Evolutionary conservation across 306 rosid species (phyloP), one percentile per base, ranked within the genome.

Genomic region (Fragaria nilgerrensis): DNA sequence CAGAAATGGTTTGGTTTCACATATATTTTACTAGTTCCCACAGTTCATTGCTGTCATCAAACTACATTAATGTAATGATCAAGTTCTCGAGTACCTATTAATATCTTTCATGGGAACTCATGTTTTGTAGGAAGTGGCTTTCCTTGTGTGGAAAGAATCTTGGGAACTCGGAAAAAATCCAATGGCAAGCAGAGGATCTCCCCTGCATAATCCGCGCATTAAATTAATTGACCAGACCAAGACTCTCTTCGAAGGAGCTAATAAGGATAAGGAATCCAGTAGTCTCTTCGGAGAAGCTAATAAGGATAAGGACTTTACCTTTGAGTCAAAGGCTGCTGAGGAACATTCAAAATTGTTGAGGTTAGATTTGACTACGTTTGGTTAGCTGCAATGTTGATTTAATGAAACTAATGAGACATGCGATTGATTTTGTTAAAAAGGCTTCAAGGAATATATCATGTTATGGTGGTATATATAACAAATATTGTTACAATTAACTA

Each of bases 121-220:
- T 48, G 52, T 52, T 63, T 69, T 81, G 81, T 78, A 95, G 98
- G 98, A 92, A 76, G 97, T 92, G 72, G 97, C 98, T 82, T 89
- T 90, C 82, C 96, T 95, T 62, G 75, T 95, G 61, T 95, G 98
- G 98, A 92, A 95, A 86, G 98, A 95, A 82, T 95, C 97, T 74
- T 95, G 97, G 97, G 91, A 85, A 53, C 82, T 90, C 44, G 97
- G 82, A 47, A 90, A 88, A 89, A 92, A 95, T 82, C 96, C 97
- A 79, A 88, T 95, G 97, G 98, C 97, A 63, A 95, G 91, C 87
- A 95, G 79, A 79, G 98, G 98, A 80, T 90, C 97, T 74, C 92
- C 97, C 79, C 97, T 95, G 76, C 96, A 90, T 88, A 93, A 93
- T 84, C 98, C 97, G 49, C 96, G 98, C 68, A 87, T 89, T 78